A percentile compares a stretch with the other conserved stretches of the same genome.
phyloP scores from a whole-genome alignment of 2,329 filamentous ascomycete genomes.

The Penicillium sp. region DNA sequence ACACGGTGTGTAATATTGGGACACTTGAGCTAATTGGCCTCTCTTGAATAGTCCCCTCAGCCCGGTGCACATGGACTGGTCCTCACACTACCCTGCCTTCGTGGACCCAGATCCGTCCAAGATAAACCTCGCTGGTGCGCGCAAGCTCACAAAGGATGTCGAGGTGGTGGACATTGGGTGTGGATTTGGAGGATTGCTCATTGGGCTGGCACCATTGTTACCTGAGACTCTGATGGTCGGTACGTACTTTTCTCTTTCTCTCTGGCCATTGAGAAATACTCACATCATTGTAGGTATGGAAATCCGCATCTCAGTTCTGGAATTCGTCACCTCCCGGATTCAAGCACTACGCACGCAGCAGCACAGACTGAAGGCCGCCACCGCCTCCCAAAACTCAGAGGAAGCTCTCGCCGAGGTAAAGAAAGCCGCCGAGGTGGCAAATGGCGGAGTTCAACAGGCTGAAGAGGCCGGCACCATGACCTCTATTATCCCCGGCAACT shows the following conservation, averaged over 20 bases:
- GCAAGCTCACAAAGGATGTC: constrained; percentile 64
- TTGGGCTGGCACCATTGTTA: constrained; percentile 77
- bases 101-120: constrained; percentile 43
- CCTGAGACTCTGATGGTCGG: constrained; percentile 82
- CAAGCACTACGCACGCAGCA: constrained; percentile 65
- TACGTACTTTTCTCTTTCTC: constrained; percentile 39
- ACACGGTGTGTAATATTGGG: not conserved
- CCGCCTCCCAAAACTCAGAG: constrained; percentile 7
- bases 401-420: constrained; percentile 2
- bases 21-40: constrained; percentile 5
- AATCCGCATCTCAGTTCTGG: constrained; percentile 84
- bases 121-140: constrained; percentile 32
- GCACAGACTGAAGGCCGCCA: constrained; percentile 23
- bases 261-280: not conserved
- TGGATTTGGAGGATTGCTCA: constrained; percentile 86
- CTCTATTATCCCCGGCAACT: constrained; percentile 46
- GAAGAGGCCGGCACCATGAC: constrained; percentile 23
- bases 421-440: not conserved
- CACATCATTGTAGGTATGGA: constrained; percentile 66
- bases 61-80: constrained; percentile 90
- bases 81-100: constrained; percentile 75
- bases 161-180: constrained; percentile 97
- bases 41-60: constrained; percentile 63
- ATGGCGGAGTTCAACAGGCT: constrained; percentile 1
- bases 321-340: constrained; percentile 87